Percentiles rank a stretch among this genome's conserved stretches.
These are phyloP conservation scores for Aschersonia sp. DNA, from an alignment of 2,329 filamentous ascomycete species.

Conservation along the genomic window DNA sequence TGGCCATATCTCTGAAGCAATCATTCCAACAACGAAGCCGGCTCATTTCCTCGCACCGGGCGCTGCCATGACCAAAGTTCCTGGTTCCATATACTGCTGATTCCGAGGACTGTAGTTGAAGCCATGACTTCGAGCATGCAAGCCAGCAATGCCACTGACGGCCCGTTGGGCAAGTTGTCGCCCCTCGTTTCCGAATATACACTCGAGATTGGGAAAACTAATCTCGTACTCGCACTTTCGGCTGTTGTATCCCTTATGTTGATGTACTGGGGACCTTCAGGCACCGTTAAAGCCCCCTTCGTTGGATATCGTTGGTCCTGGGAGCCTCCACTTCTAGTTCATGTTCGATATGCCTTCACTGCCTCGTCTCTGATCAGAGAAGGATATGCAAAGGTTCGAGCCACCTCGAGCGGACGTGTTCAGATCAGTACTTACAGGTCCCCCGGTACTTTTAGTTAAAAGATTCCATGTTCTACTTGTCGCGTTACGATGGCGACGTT, in stretches of 20 bases:
- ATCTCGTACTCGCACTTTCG: background rate
- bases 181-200: background rate
- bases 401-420: background rate
- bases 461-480: conserved; percentile 4
- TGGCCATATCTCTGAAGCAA: no score
- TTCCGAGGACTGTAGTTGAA: no score
- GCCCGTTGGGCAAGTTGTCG: background rate
- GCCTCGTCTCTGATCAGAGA: conserved; percentile 3
- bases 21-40: no score
- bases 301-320: conserved; percentile 2
- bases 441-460: conserved; percentile 1
- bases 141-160: background rate
- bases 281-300: conserved; percentile 1
- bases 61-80: no score
- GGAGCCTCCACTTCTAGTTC: conserved; percentile 3
- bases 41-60: no score
- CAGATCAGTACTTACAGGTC: background rate
- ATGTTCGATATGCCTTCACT: conserved; percentile 1
- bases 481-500: conserved; percentile 5
- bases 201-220: background rate
- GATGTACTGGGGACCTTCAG: background rate
- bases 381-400: conserved; percentile 4
- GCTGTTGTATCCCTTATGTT: background rate
- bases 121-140: no score
- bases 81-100: no score